Evolutionary conservation across 345 rosid genomes (phyloP).

Genomic region (Hirschfeldia incana): DNA sequence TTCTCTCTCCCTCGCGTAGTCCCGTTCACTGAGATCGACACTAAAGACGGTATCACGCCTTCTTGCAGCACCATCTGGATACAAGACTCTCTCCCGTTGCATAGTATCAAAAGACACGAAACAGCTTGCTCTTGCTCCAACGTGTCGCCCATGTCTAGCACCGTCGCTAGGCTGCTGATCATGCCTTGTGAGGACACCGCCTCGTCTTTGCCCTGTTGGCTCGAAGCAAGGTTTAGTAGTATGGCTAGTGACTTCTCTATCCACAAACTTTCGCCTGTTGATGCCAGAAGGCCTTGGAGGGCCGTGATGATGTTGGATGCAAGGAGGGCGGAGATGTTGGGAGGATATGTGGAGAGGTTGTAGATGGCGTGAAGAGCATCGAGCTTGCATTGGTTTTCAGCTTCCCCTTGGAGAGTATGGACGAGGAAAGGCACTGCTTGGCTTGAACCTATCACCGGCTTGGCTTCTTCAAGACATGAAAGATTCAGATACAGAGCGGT

Average conservation of each 20-base stretch:
- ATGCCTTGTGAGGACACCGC: constrained; percentile 63
- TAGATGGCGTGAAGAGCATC: constrained; percentile 92
- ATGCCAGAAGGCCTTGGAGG: constrained; percentile 66
- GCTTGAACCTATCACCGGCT: constrained; percentile 75
- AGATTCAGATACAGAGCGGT: constrained; percentile 93
- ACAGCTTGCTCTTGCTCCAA: constrained; percentile 87
- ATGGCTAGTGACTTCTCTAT: constrained; percentile 80
- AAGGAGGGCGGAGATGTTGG: constrained; percentile 66
- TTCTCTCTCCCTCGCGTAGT: constrained; percentile 80
- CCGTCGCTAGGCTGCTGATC: constrained; percentile 61
- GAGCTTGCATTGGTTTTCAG: constrained; percentile 73
- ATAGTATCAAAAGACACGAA: constrained; percentile 67
- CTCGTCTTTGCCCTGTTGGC: constrained; percentile 65
- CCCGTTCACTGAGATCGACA: constrained; percentile 92
- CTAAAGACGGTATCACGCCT: constrained; percentile 95
- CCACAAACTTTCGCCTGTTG: constrained; percentile 60
- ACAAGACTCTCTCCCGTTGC: constrained; percentile 75
- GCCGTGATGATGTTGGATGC: constrained; percentile 65
- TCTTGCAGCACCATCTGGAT: constrained; percentile 87
- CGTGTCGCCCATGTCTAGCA: constrained; percentile 67
- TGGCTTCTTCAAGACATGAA: constrained; percentile 78
- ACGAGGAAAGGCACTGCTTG: constrained; percentile 78
- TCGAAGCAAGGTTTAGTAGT: constrained; percentile 66
- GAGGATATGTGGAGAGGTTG: constrained; percentile 68
- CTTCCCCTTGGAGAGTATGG: constrained; percentile 54